Conservation (phyloP, 495 filamentous ascomycete genomes). For the Trichocladium uniseriatum region DNA sequence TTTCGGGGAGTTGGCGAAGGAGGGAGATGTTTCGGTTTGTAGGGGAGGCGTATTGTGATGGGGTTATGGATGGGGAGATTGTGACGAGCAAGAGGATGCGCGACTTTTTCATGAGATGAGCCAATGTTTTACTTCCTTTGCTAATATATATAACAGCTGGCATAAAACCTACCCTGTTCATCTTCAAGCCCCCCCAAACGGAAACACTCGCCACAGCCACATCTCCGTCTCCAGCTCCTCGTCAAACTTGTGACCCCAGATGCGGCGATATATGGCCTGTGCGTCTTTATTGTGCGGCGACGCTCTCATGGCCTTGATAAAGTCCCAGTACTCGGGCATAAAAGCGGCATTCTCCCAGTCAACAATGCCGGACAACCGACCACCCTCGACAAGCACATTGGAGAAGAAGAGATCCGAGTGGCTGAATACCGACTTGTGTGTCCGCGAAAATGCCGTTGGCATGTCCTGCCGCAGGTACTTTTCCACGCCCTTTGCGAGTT, state of each 20-base stretch:
- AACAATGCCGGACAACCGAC: background rate
- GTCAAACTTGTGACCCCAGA: background rate
- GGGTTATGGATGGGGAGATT: no score
- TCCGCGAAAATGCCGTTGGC: background rate
- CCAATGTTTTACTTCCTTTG: no score
- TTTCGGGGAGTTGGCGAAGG: no score
- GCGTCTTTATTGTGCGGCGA: background rate
- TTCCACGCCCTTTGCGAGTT: background rate
- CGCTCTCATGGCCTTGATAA: background rate
- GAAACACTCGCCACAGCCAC: no score
- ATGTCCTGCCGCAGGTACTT: background rate
- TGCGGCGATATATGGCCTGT: background rate
- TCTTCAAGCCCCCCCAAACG: no score
- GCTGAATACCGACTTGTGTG: background rate
- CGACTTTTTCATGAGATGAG: no score
- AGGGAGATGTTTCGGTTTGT: no score
- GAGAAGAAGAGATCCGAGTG: background rate
- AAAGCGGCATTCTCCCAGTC: background rate
- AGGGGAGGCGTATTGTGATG: no score
- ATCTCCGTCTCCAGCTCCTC: background rate
- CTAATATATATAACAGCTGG: no score
- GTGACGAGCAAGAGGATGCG: no score
- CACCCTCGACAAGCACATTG: background rate
- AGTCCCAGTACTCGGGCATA: background rate
- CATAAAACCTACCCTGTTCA: no score